Base-by-base conservation (phyloP, 768 basidiomycete genomes). In the Tephrocybe sp. region DNA sequence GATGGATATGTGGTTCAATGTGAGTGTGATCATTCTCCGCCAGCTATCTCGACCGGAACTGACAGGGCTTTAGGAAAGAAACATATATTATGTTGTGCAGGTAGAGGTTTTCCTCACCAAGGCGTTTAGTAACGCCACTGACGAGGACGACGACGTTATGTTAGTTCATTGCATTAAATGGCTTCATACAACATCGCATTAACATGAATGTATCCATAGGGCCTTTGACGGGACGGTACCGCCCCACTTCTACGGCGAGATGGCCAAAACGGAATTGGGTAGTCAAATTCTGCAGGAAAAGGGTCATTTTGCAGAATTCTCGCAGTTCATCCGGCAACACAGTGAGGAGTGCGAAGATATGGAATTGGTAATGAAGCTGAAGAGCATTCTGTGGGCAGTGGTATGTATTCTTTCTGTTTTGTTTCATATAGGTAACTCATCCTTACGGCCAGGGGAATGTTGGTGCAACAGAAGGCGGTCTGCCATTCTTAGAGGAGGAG, bases 1-100 rank as follows among this genome's bases (percentile, higher is more conserved):
- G 66, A 90, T 99, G 80, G 93, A 98, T 55, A 80, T 84, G 57
- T 99, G 97, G 97, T 92, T 96, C 62, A 84, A 92, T 65, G 96
- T 95, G 62, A 60, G 87, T 63, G 11, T 12, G 39, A 9, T 20
- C 20, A 23, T 23, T 20, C 19, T 13, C 32, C 16, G 1, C 20
- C 12, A 30, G 12, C 16, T 19, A 40, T 23, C 33, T n/a, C 39
- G 5, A 6, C 38, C 26, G 19, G 16, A n/a, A 16, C 26, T 14
- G 34, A 48, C 56, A 50, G 31, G 60, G 10, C 23, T 13, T 33
- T 31, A 98, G 96, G 92, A 93, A 65, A 89, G 93, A 26, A 99
- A 99, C 60, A 76, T 90, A 3, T 84, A 87, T 46, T 99, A 98
- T 63, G 92, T 94, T 6, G 85, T 98, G 14, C 87, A 96, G 62